phyloP scores from a whole-genome alignment of 306 rosid species.

The Medicago lupulina region DNA sequence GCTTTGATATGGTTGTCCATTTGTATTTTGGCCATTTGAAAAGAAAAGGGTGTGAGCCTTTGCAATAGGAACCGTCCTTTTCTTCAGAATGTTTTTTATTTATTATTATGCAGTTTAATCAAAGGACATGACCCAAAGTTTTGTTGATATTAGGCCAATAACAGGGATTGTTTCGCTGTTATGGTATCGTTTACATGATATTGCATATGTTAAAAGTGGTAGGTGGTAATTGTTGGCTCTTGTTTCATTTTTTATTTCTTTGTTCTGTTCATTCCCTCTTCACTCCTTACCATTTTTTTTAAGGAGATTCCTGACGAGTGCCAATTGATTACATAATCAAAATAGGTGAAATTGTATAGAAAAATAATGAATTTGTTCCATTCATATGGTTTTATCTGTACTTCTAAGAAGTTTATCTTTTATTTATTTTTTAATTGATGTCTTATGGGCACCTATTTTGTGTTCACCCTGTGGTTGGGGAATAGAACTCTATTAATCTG shows the following conservation, averaged over 20 bases:
- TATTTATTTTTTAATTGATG: too few relatives aligned
- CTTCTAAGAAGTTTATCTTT: too few relatives aligned
- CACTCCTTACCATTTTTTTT: too few relatives aligned
- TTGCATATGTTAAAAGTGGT: slow-evolving; percentile 15
- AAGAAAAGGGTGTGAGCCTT: too few relatives aligned
- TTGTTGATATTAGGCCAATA: slow-evolving; percentile 67
- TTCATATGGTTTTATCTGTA: too few relatives aligned
- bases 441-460: too few relatives aligned
- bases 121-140: slow-evolving; percentile 52
- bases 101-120: slow-evolving; percentile 20
- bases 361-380: too few relatives aligned
- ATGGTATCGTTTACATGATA: slow-evolving; percentile 56
- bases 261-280: background rate
- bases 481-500: too few relatives aligned
- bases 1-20: slow-evolving; percentile 39
- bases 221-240: slow-evolving; percentile 41
- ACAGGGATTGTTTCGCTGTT: slow-evolving; percentile 60
- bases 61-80: slow-evolving; percentile 48
- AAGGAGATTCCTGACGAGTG: too few relatives aligned
- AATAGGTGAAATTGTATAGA: too few relatives aligned
- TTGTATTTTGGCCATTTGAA: slow-evolving; percentile 51
- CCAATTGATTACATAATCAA: too few relatives aligned
- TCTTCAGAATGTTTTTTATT: slow-evolving; percentile 38
- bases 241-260: background rate
- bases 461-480: too few relatives aligned